Conservation (phyloP, 2,329 filamentous ascomycete genomes). For the Scedosporium minutisporum region DNA sequence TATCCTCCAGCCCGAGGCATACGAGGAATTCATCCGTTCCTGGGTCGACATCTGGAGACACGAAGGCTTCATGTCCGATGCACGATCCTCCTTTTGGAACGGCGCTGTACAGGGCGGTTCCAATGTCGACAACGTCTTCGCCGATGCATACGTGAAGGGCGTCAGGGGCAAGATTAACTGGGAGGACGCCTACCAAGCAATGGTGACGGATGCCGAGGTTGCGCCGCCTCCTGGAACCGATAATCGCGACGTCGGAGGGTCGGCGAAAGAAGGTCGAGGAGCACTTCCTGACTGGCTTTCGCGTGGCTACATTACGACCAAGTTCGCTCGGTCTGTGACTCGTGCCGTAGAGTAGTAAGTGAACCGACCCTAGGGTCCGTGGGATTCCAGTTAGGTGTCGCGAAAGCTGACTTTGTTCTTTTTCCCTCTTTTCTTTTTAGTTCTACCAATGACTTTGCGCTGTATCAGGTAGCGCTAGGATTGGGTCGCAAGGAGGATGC, state of each 20-base stretch:
- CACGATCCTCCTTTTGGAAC: constrained; percentile 58
- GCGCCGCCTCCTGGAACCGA: constrained; percentile 50
- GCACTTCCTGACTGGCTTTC: constrained; percentile 60
- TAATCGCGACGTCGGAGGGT: constrained; percentile 45
- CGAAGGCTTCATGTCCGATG: constrained; percentile 56
- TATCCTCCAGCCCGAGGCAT: constrained; percentile 50
- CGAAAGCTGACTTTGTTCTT: not conserved
- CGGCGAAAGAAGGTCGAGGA: constrained; percentile 58
- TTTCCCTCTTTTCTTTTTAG: constrained; percentile 12
- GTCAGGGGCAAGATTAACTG: constrained; percentile 54
- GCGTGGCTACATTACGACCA: constrained; percentile 56
- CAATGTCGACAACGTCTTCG: constrained; percentile 62
- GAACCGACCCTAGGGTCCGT: not conserved
- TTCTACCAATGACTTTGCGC: constrained; percentile 56
- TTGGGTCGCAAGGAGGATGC: constrained; percentile 41
- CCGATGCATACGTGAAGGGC: constrained; percentile 63
- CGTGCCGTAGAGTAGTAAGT: constrained; percentile 54
- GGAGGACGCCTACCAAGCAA: constrained; percentile 51
- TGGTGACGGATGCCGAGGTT: constrained; percentile 58
- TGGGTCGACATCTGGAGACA: constrained; percentile 59
- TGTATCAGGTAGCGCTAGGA: constrained; percentile 55
- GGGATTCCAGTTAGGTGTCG: not conserved
- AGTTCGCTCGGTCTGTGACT: constrained; percentile 50
- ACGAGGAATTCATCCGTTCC: constrained; percentile 57
- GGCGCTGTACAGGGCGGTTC: constrained; percentile 60